Conservation (phyloP, 1,139 yeast species). For the Candida sp. region DNA sequence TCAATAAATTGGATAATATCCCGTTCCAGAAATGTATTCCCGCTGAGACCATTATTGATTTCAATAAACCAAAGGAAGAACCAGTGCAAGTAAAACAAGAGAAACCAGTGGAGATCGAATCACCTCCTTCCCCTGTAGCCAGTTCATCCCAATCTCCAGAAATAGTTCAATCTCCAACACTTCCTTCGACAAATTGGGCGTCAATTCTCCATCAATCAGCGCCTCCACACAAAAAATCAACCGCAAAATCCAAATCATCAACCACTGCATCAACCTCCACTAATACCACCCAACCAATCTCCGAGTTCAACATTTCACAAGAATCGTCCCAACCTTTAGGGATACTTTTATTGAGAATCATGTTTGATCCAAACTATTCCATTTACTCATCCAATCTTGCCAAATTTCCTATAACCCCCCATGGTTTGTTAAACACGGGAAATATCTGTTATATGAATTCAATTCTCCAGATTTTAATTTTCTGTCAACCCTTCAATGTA, state of each 20-base stretch:
- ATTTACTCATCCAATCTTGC: slow-evolving; percentile 17
- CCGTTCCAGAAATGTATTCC: background rate
- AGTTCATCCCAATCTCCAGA: background rate
- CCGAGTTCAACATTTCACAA: slow-evolving; percentile 11
- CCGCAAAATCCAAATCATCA: slow-evolving; percentile 5
- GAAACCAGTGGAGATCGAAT: background rate
- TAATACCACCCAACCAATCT: slow-evolving; percentile 2
- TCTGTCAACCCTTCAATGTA: slow-evolving; percentile 75
- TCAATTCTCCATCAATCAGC: slow-evolving; percentile 18
- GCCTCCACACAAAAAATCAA: slow-evolving; percentile 8
- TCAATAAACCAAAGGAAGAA: background rate
- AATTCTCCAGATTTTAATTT: slow-evolving; percentile 75
- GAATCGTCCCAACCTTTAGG: slow-evolving; percentile 37
- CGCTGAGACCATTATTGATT: background rate
- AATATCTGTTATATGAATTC: slow-evolving; percentile 97
- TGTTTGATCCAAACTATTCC: slow-evolving; percentile 35
- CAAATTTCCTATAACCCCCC: slow-evolving; percentile 42
- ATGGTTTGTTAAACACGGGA: slow-evolving; percentile 84
- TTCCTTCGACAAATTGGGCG: slow-evolving; percentile 20
- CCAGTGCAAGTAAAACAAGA: background rate
- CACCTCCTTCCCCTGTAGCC: background rate
- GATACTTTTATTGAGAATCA: slow-evolving; percentile 29
- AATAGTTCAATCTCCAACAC: background rate
- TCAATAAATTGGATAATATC: background rate
- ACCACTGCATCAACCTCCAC: background rate